Evolutionary conservation across 2,329 filamentous ascomycete genomes (phyloP).

Genomic region (Knoxdaviesia proteae): DNA sequence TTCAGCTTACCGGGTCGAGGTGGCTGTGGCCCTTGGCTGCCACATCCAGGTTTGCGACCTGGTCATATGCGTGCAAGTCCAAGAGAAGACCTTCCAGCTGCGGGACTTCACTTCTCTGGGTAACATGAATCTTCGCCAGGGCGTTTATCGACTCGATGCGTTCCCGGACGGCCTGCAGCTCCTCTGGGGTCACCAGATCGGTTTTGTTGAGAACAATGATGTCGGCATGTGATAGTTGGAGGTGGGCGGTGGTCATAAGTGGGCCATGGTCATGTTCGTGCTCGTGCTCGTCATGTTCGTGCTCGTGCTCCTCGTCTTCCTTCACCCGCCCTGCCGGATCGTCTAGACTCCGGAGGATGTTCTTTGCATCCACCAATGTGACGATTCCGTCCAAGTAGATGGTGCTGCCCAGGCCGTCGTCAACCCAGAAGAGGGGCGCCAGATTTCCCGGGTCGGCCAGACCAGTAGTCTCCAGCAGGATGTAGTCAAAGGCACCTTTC

Average conservation of each 20-base stretch:
- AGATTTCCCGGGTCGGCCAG: constrained; percentile 90
- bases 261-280: constrained; percentile 36
- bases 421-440: constrained; percentile 91
- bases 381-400: constrained; percentile 97
- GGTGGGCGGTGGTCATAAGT: constrained; percentile 73
- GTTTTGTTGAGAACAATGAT: constrained; percentile 88
- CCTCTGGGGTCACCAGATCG: constrained; percentile 52
- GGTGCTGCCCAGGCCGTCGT: constrained; percentile 81
- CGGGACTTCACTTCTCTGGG: constrained; percentile 60
- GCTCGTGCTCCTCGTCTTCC: constrained; percentile 21
- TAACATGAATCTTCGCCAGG: constrained; percentile 65
- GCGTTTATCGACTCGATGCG: constrained; percentile 76
- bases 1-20: constrained; percentile 52
- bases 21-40: constrained; percentile 67
- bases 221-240: constrained; percentile 93
- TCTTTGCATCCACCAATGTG: constrained; percentile 86
- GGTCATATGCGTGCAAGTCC: constrained; percentile 83
- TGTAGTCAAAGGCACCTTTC: constrained; percentile 89
- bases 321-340: constrained; percentile 36
- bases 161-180: constrained; percentile 47
- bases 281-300: constrained; percentile 28
- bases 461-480: constrained; percentile 87
- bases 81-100: constrained; percentile 69
- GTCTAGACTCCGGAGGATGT: constrained; percentile 65
- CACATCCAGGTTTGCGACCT: constrained; percentile 53